phyloP scores from a whole-genome alignment of 148 eudicot genomes.

The Diospyros kaki region DNA sequence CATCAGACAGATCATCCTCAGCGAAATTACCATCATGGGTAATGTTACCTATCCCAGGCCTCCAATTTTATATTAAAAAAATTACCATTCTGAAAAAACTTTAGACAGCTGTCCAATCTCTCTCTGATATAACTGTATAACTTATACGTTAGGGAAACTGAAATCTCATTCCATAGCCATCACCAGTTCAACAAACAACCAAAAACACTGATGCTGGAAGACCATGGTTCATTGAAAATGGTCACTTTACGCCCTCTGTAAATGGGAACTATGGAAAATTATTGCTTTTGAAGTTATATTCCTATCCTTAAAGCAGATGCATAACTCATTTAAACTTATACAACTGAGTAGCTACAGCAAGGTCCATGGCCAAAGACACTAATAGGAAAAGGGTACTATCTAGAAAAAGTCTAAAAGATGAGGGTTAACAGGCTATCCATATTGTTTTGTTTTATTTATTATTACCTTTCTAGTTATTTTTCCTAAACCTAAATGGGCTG shows the following conservation, averaged over 20 bases:
- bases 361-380: background rate
- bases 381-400: background rate
- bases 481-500: too few relatives aligned
- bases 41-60: background rate
- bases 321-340: slow-evolving; percentile 1
- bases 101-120: too few relatives aligned
- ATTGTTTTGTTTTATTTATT: too few relatives aligned
- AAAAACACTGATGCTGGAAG: background rate
- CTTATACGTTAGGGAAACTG: background rate
- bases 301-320: background rate
- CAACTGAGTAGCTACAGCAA: background rate
- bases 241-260: background rate
- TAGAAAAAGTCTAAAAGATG: too few relatives aligned
- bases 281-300: background rate
- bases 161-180: background rate
- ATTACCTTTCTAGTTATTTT: too few relatives aligned
- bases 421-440: too few relatives aligned
- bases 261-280: background rate
- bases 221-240: background rate
- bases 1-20: background rate
- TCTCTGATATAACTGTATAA: background rate
- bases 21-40: background rate
- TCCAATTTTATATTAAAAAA: background rate
- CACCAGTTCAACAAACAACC: background rate
- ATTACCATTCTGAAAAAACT: too few relatives aligned